Evolutionary conservation across 345 rosid species (phyloP), one percentile per base, ranked within the genome.

Genomic region (Triadica sebifera): DNA sequence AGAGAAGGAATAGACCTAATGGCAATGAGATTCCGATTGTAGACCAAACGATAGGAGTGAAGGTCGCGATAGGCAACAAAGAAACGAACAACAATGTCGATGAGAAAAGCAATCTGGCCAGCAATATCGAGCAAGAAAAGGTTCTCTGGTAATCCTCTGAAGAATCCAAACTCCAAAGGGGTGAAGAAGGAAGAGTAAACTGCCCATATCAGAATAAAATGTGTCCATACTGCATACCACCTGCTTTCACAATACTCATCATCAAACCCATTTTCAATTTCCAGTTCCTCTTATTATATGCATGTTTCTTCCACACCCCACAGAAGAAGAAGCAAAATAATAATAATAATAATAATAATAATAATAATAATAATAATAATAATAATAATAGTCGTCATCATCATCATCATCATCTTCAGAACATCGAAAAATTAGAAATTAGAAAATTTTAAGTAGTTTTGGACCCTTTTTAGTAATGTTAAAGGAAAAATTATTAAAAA

Each of bases 151-250:
- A 91, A 83, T 2, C 98, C 98, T 64, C 96, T 79, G 85, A 89
- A 93, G 86, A 93, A 91, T 1, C 90, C 98, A 29, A 91, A 93
- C 74, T 93, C 97, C 43, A 93, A 15, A 2, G 98, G 96, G 20
- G 97, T 91, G 86, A 93, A 93, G 87, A 89, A 91, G 56, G 98
- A 91, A 6, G 98, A 93, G 84, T 93, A 93, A 7, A 88, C 75
- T 49, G 98, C 97, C 93, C 93, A 91, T 74, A 90, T 41, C 74
- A 90, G 79, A 72, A 93, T 90, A 85, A 91, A 93, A 81, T 87
- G 85, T 15, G 79, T 82, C 98, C 97, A 91, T 25, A 83, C 78
- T 53, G 71, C 73, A 74, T 90, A 90, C 86, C 89, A 71, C 89
- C 98, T 93, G 86, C 22, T 62, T 60, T 37, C 46, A 34, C 46